Base-by-base conservation (phyloP, 768 basidiomycete genomes). In the Leucogyrophana mollusca region DNA sequence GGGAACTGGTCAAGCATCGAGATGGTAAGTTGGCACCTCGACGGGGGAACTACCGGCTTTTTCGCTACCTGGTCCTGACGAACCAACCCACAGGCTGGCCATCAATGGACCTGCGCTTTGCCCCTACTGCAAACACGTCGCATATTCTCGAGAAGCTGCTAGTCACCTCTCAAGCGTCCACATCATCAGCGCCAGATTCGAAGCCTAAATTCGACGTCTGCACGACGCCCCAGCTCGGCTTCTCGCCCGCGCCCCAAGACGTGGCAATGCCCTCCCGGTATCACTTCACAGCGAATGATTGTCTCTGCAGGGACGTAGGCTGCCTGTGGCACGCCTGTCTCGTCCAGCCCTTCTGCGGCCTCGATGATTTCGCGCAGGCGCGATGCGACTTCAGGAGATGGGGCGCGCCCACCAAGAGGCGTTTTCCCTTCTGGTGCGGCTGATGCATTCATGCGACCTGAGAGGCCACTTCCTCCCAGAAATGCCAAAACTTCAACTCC, bases 391-490 rank as follows among this genome's bases (percentile, higher is more conserved):
- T 94, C 92, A 1, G 92, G 93, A 17, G 92, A 87, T 4, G 92
- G 92, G 0, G 94, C 91, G 24, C 83, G 82, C 22, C 92, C 92
- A 43, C 86, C 79, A 32, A 96, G 79, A 98, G 68, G 95, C 95
- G 0, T 99, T 99, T 66, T 95, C 89, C 53, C 80, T 98, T 9
- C 78, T 98, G 9, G 94, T 97, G 22, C 77, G 96, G 43, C 68
- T 99, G 13, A 98, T 98, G 96, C 77, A 96, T 49, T 89, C 94
- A 1, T 98, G 98, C 61, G 94, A 95, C 65, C 75, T 98, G 2
- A 83, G 95, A 35, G 93, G 93, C 1, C 95, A 97, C 68, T 99
- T 94, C 69, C 74, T 97, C n/a, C 94, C 96, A 3, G 95, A 99
- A 60, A 99, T 99, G 96, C 96, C 96, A 1, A 95, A 93, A 55